Percentiles rank a stretch among this genome's conserved stretches.
Conservation (phyloP, 169 alveolate genomes). For the Plasmodium knowlesi region DNA sequence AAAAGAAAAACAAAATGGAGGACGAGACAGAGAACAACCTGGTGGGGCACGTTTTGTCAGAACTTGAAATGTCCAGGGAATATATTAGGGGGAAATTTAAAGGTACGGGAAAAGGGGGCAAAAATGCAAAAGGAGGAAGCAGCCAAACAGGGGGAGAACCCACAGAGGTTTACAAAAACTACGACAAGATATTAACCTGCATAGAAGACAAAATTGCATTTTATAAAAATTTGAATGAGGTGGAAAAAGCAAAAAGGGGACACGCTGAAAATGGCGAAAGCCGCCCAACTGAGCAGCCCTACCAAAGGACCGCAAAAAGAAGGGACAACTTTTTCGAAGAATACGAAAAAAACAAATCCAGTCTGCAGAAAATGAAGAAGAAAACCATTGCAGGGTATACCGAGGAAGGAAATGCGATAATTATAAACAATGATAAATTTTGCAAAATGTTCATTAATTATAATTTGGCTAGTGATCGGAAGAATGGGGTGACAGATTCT, state of each 20-base stretch:
- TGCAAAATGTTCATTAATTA: slow-evolving; percentile 13
- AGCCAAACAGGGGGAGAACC: not conserved
- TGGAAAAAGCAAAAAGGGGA: not conserved
- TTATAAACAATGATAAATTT: slow-evolving; percentile 53
- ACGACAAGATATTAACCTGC: not conserved
- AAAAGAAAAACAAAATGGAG: slow-evolving; percentile 3
- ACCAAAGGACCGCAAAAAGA: not conserved
- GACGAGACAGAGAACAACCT: not conserved
- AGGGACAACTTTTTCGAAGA: slow-evolving; percentile 21
- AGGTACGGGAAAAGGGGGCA: not conserved
- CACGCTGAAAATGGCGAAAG: not conserved
- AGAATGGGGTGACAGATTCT: not conserved
- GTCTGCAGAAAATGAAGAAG: slow-evolving; percentile 19
- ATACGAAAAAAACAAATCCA: slow-evolving; percentile 1
- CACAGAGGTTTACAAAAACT: not conserved
- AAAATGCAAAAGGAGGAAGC: not conserved
- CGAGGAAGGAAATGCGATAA: slow-evolving; percentile 49
- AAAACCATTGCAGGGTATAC: slow-evolving; percentile 52
- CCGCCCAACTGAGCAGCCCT: not conserved
- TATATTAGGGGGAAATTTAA: slow-evolving; percentile 1
- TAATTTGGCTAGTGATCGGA: not conserved
- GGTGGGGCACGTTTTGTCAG: not conserved
- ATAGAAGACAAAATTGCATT: not conserved
- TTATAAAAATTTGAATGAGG: not conserved
- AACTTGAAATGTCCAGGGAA: slow-evolving; percentile 31